Conservation (phyloP, 305 asterid genomes). For the Fraxinus ornus region DNA sequence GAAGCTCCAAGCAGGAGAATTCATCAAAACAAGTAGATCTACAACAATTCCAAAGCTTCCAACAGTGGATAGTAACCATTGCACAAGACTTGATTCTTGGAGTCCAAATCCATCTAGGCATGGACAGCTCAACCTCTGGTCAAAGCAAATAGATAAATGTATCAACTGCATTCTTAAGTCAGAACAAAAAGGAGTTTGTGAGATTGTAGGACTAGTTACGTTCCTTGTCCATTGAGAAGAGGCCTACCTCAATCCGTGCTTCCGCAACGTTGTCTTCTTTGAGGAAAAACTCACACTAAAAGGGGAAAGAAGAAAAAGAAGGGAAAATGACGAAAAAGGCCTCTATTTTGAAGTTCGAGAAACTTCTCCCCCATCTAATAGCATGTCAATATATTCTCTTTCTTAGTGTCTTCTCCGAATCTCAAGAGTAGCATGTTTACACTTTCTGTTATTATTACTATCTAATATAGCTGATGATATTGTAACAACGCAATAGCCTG, state of each 20-base stretch:
- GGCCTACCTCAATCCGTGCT: conserved; percentile 24
- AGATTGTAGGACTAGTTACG: conserved; percentile 41
- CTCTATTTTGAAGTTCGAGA: not conserved
- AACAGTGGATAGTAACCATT: conserved; percentile 47
- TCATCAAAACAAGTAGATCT: conserved; percentile 55
- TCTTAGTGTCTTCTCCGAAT: not conserved
- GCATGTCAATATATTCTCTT: not conserved
- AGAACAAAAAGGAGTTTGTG: conserved; percentile 34
- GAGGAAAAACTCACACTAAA: not conserved
- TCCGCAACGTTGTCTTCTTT: conserved; percentile 29
- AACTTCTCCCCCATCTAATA: not conserved
- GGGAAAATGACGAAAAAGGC: not conserved
- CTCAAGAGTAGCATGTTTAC: not conserved
- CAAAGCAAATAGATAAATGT: conserved; percentile 48
- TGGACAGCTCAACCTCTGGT: conserved; percentile 57
- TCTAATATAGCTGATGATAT: conserved; percentile 10
- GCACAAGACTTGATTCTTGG: conserved; percentile 45
- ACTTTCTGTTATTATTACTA: not conserved
- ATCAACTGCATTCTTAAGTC: conserved; percentile 42
- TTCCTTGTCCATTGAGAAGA: conserved; percentile 20
- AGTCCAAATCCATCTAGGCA: conserved; percentile 52
- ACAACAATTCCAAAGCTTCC: conserved; percentile 52
- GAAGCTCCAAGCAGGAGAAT: conserved; percentile 48
- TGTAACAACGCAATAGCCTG: not conserved
- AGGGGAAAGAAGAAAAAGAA: conserved; percentile 2